Evolutionary conservation across 208 protist species (phyloP).

Genomic region (Balamuthia mandrillaris): DNA sequence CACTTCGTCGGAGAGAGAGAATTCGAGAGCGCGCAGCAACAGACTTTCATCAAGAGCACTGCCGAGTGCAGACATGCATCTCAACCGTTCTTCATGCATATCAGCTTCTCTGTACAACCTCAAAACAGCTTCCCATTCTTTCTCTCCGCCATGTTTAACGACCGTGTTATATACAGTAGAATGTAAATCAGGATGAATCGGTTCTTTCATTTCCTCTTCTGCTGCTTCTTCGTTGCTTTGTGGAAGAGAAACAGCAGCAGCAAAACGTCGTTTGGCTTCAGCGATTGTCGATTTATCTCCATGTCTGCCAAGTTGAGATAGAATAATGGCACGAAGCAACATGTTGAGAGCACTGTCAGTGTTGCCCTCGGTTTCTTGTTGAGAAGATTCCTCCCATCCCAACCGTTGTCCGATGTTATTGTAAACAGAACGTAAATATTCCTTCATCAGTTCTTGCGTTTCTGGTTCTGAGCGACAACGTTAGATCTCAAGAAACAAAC

Average conservation of each 20-base stretch:
- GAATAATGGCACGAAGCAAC: neutral
- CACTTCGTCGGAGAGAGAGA: slow-evolving; percentile 28
- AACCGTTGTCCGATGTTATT: no score
- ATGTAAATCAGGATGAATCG: slow-evolving; percentile 14
- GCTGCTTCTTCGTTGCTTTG: neutral
- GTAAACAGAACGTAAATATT: no score
- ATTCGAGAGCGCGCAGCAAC: neutral
- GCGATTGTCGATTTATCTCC: neutral
- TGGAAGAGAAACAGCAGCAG: no score
- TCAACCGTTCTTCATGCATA: neutral
- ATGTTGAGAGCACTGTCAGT: no score
- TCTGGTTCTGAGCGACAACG: no score
- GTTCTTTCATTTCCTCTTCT: neutral
- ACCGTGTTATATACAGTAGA: slow-evolving; percentile 19
- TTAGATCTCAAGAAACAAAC: no score
- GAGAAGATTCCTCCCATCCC: no score
- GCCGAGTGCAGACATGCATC: neutral
- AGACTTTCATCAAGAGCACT: neutral
- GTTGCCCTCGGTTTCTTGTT: no score
- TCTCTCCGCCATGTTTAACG: slow-evolving; percentile 25
- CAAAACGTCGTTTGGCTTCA: neutral
- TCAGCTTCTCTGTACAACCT: slow-evolving; percentile 17
- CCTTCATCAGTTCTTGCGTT: no score
- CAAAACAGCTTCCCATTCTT: slow-evolving; percentile 18
- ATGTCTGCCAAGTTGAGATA: neutral